These are phyloP conservation scores for Carnegiea gigantea DNA, from an alignment of 179 eudicot species.

Conservation along the genomic window DNA sequence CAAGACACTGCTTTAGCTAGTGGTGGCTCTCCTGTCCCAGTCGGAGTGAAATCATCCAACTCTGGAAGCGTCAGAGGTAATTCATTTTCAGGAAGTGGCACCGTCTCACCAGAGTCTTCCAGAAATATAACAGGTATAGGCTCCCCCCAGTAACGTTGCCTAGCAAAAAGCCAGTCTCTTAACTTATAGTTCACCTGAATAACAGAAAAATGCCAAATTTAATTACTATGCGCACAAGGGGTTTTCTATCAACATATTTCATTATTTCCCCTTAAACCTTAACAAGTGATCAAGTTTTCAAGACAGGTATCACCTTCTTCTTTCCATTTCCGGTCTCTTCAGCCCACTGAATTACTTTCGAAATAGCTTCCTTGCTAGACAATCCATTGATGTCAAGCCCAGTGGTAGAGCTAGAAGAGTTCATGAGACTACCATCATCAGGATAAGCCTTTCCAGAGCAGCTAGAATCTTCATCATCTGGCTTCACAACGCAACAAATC, in stretches of 20 bases:
- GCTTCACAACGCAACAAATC: conserved; percentile 62
- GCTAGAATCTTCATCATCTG: conserved; percentile 49
- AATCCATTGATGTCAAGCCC: conserved; percentile 89
- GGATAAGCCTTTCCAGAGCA: conserved; percentile 50
- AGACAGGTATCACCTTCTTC: conserved; percentile 54
- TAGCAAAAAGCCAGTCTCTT: conserved; percentile 98
- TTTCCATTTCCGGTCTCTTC: conserved; percentile 77
- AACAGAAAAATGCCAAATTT: background rate
- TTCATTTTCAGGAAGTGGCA: conserved; percentile 84
- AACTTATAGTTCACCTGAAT: conserved; percentile 86
- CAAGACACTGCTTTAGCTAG: conserved; percentile 84
- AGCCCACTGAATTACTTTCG: conserved; percentile 76
- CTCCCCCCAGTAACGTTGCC: conserved; percentile 99
- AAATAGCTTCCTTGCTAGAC: conserved; percentile 66
- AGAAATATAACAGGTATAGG: conserved; percentile 88
- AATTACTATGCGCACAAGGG: background rate
- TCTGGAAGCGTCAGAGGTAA: conserved; percentile 95
- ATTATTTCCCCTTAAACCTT: background rate
- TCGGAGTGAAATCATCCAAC: conserved; percentile 96
- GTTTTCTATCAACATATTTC: conserved; percentile 4
- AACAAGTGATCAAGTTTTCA: conserved; percentile 4
- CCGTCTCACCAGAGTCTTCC: conserved; percentile 55
- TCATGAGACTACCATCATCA: conserved; percentile 63
- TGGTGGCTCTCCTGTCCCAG: conserved; percentile 98
- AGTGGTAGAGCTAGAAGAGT: conserved; percentile 66